A percentile compares a stretch with the other conserved stretches of the same genome.
These are phyloP conservation scores for Ophiocordyceps polyrhachis-furcata DNA, from an alignment of 2,329 filamentous ascomycete species.

Conservation along the genomic window DNA sequence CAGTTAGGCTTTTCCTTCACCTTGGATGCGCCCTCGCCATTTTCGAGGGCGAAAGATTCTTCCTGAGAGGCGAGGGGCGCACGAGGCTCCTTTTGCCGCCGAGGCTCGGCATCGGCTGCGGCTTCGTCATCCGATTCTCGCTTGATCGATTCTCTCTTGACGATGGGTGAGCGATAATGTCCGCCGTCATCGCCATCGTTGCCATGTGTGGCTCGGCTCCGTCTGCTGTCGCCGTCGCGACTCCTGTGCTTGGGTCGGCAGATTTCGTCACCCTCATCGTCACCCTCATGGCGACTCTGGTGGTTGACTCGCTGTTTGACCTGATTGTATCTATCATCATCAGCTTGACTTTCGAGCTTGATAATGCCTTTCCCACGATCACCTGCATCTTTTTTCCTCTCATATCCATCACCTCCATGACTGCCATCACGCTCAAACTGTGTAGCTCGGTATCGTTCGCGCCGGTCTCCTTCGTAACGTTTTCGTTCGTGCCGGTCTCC, in stretches of 20 bases:
- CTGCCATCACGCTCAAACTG: too few species aligned
- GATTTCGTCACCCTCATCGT: background rate
- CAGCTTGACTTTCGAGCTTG: too few species aligned
- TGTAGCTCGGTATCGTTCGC: too few species aligned
- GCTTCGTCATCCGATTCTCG: slow-evolving; percentile 1
- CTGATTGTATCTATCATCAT: background rate
- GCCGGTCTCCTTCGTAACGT: too few species aligned
- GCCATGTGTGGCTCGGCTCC: background rate
- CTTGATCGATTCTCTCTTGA: slow-evolving; percentile 5
- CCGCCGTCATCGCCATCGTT: background rate
- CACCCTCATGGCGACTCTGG: background rate
- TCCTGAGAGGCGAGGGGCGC: slow-evolving; percentile 42
- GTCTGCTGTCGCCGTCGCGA: background rate
- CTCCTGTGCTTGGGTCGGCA: background rate
- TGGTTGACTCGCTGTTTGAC: background rate
- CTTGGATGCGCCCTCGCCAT: slow-evolving; percentile 23
- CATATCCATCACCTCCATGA: too few species aligned
- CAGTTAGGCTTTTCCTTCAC: slow-evolving; percentile 84
- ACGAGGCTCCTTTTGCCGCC: slow-evolving; percentile 9
- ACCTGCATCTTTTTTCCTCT: too few species aligned
- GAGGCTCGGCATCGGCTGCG: slow-evolving; percentile 6
- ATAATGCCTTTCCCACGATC: too few species aligned
- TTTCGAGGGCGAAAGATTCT: slow-evolving; percentile 37
- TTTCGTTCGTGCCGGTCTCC: too few species aligned
- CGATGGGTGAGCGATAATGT: slow-evolving; percentile 15